Percentiles rank a stretch among this genome's conserved stretches.
phyloP scores from a whole-genome alignment of 805 yeast species.

The Spathaspora hagerdaliae region DNA sequence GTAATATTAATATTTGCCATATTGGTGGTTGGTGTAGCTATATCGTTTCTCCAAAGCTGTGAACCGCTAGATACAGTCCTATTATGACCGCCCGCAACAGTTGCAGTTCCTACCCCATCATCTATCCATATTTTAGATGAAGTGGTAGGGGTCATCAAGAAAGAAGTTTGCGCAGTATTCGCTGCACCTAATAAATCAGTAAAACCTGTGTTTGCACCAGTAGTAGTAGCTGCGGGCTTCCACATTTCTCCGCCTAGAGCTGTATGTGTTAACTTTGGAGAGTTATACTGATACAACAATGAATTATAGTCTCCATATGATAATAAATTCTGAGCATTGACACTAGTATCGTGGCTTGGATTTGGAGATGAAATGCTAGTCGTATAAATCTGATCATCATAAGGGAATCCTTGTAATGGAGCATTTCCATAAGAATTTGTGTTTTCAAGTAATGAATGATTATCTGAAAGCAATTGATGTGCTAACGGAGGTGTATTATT shows the following conservation, averaged over 20 bases:
- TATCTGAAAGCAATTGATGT: neutral
- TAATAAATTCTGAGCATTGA: neutral
- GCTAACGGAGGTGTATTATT: conserved; percentile 2
- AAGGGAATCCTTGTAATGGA: conserved; percentile 14
- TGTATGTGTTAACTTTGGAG: conserved; percentile 5
- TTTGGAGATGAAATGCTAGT: conserved; percentile 6
- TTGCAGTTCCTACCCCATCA: conserved; percentile 2
- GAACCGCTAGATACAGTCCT: conserved; percentile 13
- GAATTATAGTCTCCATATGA: conserved; percentile 4
- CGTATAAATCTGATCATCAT: conserved; percentile 15
- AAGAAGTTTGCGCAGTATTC: neutral
- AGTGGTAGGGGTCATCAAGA: conserved; percentile 10
- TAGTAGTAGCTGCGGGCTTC: neutral
- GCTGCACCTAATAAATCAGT: neutral
- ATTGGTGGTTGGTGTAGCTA: neutral
- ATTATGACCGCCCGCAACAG: conserved; percentile 9
- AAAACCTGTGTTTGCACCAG: neutral
- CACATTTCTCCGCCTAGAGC: neutral
- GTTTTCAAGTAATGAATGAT: neutral
- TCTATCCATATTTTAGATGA: conserved; percentile 9
- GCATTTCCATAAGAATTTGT: neutral
- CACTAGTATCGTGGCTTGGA: neutral
- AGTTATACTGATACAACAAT: conserved; percentile 5
- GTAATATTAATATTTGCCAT: neutral
- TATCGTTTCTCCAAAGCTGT: conserved; percentile 21